Percentiles rank a stretch among this genome's conserved stretches.
phyloP scores from a whole-genome alignment of 768 basidiomycete genomes.

The Mycena chlorophos region DNA sequence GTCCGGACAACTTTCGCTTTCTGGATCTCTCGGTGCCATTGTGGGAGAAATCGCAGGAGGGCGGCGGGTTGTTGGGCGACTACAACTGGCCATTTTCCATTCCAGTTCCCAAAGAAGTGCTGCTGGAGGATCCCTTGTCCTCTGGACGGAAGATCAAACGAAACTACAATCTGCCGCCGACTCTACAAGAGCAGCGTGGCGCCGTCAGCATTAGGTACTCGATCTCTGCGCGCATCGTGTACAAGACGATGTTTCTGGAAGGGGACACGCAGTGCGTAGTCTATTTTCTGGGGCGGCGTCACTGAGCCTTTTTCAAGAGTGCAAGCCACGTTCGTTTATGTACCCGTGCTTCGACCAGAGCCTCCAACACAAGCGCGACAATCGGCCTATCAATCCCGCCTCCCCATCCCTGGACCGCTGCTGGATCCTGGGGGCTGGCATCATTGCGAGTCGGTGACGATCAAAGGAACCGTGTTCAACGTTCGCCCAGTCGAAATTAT shows the following conservation, averaged over 20 bases:
- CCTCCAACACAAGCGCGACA: conserved; percentile 49
- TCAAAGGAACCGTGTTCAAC: conserved; percentile 42
- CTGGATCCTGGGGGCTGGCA: conserved; percentile 57
- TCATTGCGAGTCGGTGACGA: conserved; percentile 36
- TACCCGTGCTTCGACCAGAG: conserved; percentile 47
- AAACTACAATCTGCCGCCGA: conserved; percentile 14
- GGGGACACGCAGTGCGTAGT: background rate
- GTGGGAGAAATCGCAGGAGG: background rate
- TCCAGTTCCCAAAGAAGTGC: background rate
- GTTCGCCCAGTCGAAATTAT: conserved; percentile 39
- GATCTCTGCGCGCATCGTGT: conserved; percentile 3
- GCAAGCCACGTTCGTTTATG: conserved; percentile 26
- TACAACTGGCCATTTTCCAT: conserved; percentile 11
- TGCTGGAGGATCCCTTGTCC: background rate
- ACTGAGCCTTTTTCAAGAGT: conserved; percentile 23
- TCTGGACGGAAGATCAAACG: background rate
- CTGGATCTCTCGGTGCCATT: conserved; percentile 11
- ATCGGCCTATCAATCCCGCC: conserved; percentile 47
- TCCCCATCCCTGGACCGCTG: conserved; percentile 46
- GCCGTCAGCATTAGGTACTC: conserved; percentile 6
- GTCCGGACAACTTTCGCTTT: conserved; percentile 2
- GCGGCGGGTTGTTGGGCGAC: background rate
- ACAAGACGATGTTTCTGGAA: background rate
- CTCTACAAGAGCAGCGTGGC: conserved; percentile 11
- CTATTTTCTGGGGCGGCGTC: background rate